These are phyloP conservation scores for Aspergillus haitiensis DNA, from an alignment of 495 filamentous ascomycete species.

Conservation along the genomic window DNA sequence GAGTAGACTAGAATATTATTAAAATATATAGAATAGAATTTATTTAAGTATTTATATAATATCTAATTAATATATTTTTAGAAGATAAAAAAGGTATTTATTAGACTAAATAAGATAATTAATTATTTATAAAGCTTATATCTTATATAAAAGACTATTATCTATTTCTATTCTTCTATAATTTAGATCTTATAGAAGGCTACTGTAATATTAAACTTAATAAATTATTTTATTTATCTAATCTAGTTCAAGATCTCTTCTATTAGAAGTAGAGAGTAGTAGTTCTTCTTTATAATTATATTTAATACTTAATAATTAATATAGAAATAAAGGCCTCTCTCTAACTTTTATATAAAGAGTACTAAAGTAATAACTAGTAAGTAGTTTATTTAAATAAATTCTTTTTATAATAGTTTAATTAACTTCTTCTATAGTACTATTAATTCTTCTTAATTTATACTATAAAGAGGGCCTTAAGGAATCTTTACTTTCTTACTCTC, in stretches of 20 bases:
- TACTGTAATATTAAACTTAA: constrained; percentile 7
- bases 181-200: constrained; percentile 6
- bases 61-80: constrained; percentile 14
- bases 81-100: constrained; percentile 8
- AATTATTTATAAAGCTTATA: constrained; percentile 13
- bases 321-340: constrained; percentile 8
- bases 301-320: constrained; percentile 3
- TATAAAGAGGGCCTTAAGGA: not conserved
- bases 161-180: constrained; percentile 9
- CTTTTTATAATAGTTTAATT: constrained; percentile 8
- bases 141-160: constrained; percentile 12
- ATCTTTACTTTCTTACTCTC: not conserved
- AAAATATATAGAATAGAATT: constrained; percentile 9
- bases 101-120: constrained; percentile 7
- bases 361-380: not conserved
- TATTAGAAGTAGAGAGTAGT: constrained; percentile 7
- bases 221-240: constrained; percentile 8
- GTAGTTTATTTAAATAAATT: constrained; percentile 8
- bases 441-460: not conserved
- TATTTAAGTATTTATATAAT: constrained; percentile 10
- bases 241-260: constrained; percentile 8
- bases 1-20: constrained; percentile 15
- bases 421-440: constrained; percentile 5
- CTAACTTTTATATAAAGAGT: constrained; percentile 11
- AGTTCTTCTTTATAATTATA: constrained; percentile 4